phyloP scores from a whole-genome alignment of 441 rosid species.

The Pelargonium myrrhifolium region DNA sequence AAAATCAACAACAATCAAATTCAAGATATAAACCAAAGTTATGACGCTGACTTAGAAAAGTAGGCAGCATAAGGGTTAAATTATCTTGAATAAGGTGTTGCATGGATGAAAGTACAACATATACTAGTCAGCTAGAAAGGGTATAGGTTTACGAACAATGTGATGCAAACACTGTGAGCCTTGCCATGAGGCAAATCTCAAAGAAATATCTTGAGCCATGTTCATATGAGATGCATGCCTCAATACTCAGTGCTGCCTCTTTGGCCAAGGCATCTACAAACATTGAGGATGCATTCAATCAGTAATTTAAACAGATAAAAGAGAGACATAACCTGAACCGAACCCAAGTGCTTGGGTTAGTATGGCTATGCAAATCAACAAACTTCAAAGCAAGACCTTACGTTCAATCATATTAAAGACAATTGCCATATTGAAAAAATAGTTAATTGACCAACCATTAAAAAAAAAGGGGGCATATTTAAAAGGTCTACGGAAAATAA shows the following conservation, averaged over 20 bases:
- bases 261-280: conserved; percentile 14
- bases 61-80: conserved; percentile 1
- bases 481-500: neutral
- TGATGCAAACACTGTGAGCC: conserved; percentile 3
- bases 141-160: neutral
- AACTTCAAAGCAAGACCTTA: neutral
- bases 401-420: neutral
- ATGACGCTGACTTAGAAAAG: neutral
- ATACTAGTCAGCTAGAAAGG: neutral
- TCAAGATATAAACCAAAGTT: conserved; percentile 14
- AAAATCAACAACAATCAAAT: conserved; percentile 19
- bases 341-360: neutral
- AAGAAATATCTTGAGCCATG: conserved; percentile 12
- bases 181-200: conserved; percentile 12
- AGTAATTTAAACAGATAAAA: conserved; percentile 6
- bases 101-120: conserved; percentile 2
- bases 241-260: conserved; percentile 15
- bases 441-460: neutral
- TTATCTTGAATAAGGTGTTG: neutral
- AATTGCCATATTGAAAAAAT: neutral
- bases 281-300: conserved; percentile 13
- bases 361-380: neutral
- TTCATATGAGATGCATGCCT: conserved; percentile 12
- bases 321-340: neutral
- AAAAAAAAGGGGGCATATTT: neutral